Evolutionary conservation across 345 rosid species (phyloP), one percentile per base, ranked within the genome.

Genomic region (Schrenkiella parvula): DNA sequence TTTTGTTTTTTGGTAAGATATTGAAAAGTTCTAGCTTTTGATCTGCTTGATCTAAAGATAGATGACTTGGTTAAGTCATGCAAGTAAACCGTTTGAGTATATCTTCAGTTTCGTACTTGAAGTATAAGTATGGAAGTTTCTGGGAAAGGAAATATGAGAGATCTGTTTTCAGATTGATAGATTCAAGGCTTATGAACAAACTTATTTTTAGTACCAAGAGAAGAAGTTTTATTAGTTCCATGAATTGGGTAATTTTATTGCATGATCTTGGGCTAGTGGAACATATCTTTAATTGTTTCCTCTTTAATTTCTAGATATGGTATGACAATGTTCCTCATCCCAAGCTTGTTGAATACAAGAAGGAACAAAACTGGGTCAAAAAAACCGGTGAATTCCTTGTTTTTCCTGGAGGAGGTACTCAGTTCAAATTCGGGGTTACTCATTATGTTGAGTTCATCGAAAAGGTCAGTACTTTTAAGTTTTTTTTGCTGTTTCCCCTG

Each of bases 401-500:
- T 68, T 93, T 93, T 52, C 98, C 96, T 0, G 98, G 97, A 61
- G 98, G 96, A 55, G 98, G 98, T 69, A 93, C 97, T 53, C 97
- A 93, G 58, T 93, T 93, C 74, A 91, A 89, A 79, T 79, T 80
- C 47, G 98, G 97, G 48, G 97, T 93, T 76, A 53, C 82, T 53
- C 73, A 66, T 74, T 93, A 93, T 71, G 72, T 91, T 32, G 78
- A 80, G 54, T 88, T 85, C 74, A 81, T 91, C 54, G 73, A 87
- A 68, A 73, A 82, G 95, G 98, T 93, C 66, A 18, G 46, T 17
- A 26, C 19, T 77, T 62, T 29, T 1, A n/a, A n/a, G 39, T 15
- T 4, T 22, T 29, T 22, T 0, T 0, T 11, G 3, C 3, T 37
- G 32, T 37, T 37, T 18, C n/a, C 51, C 18, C 11, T 56, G 22